Base-by-base conservation (phyloP, 352 stramenopile species). In the Pythium sp. region DNA sequence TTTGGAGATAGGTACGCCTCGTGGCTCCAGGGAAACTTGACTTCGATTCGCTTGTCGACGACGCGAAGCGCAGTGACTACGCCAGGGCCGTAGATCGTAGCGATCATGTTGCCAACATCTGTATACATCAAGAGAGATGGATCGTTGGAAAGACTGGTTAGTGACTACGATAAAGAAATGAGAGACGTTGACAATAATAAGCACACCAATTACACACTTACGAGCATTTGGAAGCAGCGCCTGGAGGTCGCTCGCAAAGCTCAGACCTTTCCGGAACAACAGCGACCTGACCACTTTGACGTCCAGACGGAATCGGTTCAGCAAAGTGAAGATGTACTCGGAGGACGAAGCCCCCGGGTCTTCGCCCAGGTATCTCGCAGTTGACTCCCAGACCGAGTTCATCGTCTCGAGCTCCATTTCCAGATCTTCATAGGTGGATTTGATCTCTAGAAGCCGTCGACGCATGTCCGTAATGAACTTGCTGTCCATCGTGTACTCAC, bases 251-350 rank as follows among this genome's bases (percentile, higher is more conserved):
- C 38, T 79, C 41, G 72, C 47, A 47, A 91, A 91, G 59, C 58
- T 79, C 20, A 92, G 11, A 0, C 84, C 86, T 36, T 85, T 82
- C 4, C 84, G 79, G 24, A 82, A 85, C 1, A 92, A 72, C 43
- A 91, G 58, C 2, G 76, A 74, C 47, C 90, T 89, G 5, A 82
- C 82, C 7, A 92, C 81, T 64, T 90, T 91, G 30, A 94, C 84
- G 59, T 94, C 86, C 14, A 94, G 62, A 22, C 90, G 65, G 62
- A 94, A 93, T 11, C 84, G 77, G 66, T 94, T 82, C 11, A 94
- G 65, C 1, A 94, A 67, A 8, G 71, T 76, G 15, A 93, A 80
- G 0, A 88, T 81, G 59, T 93, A 92, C 55, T 93, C 83, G 7
- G 86, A 92, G 18, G 84, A 87, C 18, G 81, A 89, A 2, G 68